Evolutionary conservation across 192 early-diverging fungal genomes (phyloP).

Genomic region (Coemansia sp.): DNA sequence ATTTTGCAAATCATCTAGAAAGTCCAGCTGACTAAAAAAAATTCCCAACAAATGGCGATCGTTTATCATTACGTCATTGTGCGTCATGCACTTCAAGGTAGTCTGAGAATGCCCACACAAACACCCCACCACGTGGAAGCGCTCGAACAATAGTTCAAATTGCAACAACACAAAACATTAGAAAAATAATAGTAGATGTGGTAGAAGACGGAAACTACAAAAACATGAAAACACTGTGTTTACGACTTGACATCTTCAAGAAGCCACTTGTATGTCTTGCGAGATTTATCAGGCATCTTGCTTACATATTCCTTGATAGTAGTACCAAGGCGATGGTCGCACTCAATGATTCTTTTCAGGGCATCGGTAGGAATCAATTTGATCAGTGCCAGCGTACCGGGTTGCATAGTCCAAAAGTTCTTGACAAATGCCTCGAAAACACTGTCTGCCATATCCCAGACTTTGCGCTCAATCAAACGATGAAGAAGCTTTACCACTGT

Average conservation of each 20-base stretch:
- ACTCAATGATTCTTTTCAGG: conserved; percentile 22
- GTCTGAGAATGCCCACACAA: no score
- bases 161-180: neutral
- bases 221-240: no score
- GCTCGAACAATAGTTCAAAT: no score
- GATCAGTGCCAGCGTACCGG: conserved; percentile 33
- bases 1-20: neutral
- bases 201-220: neutral
- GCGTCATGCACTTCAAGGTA: no score
- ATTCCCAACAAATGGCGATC: no score
- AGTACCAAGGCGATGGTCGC: conserved; percentile 11
- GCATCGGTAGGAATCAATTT: conserved; percentile 28
- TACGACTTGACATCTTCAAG: conserved; percentile 4
- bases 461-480: conserved; percentile 36
- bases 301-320: conserved; percentile 27
- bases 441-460: conserved; percentile 31
- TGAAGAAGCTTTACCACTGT: conserved; percentile 22
- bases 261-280: conserved; percentile 34
- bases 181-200: neutral
- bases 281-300: conserved; percentile 31
- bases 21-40: no score
- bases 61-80: no score
- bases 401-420: conserved; percentile 24
- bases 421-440: conserved; percentile 23
- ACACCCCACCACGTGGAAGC: no score